These are phyloP conservation scores for Cystobasidium pallidum DNA, from an alignment of 1,284 basidiomycete genomes.

Conservation along the genomic window DNA sequence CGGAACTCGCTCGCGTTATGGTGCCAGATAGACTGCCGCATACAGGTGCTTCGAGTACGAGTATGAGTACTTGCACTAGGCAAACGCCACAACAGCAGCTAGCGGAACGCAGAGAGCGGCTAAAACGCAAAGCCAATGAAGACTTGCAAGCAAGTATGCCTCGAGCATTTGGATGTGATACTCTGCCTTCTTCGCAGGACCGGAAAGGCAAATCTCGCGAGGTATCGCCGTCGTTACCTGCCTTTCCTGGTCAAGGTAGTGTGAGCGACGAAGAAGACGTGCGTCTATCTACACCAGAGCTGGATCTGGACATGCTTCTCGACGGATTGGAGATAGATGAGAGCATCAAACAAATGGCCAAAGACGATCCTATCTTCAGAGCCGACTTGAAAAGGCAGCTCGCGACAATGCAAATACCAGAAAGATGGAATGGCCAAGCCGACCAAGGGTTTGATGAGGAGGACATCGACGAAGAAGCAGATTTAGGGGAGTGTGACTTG, in stretches of 20 bases:
- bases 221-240: neutral
- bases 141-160: slow-evolving; percentile 4
- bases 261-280: neutral
- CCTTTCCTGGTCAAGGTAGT: neutral
- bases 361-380: slow-evolving; percentile 3
- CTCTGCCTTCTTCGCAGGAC: neutral
- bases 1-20: neutral
- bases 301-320: slow-evolving; percentile 34
- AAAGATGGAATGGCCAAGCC: neutral
- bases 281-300: no score
- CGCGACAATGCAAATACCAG: neutral
- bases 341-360: slow-evolving; percentile 2
- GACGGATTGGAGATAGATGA: slow-evolving; percentile 31
- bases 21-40: neutral
- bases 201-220: neutral
- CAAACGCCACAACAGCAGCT: slow-evolving; percentile 24
- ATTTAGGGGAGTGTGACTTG: neutral
- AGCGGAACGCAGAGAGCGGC: slow-evolving; percentile 4
- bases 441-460: slow-evolving; percentile 13
- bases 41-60: neutral
- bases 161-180: neutral
- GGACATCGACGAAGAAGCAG: slow-evolving; percentile 9
- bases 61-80: neutral
- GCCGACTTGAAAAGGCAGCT: slow-evolving; percentile 23
- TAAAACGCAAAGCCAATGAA: slow-evolving; percentile 24